These are phyloP conservation scores for Aspergillus kassunensis DNA, from an alignment of 495 filamentous ascomycete species.

Conservation along the genomic window DNA sequence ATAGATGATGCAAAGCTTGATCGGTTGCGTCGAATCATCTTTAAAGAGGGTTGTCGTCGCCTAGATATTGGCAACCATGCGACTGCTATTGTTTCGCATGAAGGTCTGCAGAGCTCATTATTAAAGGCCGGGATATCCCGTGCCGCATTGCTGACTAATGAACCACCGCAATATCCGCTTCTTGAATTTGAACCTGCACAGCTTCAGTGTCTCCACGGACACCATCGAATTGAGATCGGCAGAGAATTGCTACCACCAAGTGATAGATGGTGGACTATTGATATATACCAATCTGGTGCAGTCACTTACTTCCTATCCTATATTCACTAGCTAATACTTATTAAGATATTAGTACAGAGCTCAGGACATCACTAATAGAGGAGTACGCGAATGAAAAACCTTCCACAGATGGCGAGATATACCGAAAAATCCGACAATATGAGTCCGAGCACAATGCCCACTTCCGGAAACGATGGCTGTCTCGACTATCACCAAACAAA, in stretches of 20 bases:
- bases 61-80: conserved; percentile 25
- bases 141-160: conserved; percentile 9
- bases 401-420: conserved; percentile 36
- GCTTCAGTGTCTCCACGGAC: conserved; percentile 32
- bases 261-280: conserved; percentile 37
- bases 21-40: conserved; percentile 24
- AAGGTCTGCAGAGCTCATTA: conserved; percentile 13
- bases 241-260: conserved; percentile 17
- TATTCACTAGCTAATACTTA: neutral
- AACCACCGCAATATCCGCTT: neutral
- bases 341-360: conserved; percentile 23
- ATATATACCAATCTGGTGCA: conserved; percentile 34
- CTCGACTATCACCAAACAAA: conserved; percentile 22
- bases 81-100: conserved; percentile 21
- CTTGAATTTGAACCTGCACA: conserved; percentile 12
- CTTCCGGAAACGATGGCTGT: conserved; percentile 23
- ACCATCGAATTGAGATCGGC: conserved; percentile 30
- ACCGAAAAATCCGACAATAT: conserved; percentile 37
- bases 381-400: conserved; percentile 34
- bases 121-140: conserved; percentile 3
- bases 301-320: neutral
- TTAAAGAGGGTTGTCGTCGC: conserved; percentile 19
- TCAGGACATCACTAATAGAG: conserved; percentile 22
- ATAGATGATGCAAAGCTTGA: conserved; percentile 14
- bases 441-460: conserved; percentile 19